Evolutionary conservation across 331 rosid species (phyloP), one percentile per base, ranked within the genome.

Genomic region (Dryas integrifolia): DNA sequence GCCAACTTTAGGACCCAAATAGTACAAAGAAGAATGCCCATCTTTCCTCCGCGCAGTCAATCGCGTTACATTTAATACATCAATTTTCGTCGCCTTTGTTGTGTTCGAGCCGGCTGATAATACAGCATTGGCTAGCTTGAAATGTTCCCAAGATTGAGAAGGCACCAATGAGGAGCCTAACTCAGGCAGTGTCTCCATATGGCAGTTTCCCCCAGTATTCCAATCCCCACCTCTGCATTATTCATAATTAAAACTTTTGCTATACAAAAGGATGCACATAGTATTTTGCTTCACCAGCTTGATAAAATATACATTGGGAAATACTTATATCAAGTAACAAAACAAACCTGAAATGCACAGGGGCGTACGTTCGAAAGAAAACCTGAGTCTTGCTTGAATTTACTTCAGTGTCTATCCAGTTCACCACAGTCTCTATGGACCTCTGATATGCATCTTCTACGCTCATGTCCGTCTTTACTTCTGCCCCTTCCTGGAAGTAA

Each of bases 301-400:
- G 55, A 13, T 44, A 58, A 18, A n/a, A 57, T 13, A 71, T 30
- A 26, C 6, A 5, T 11, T 9, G 9, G 41, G n/a, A 9, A 79
- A 69, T 56, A 49, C 6, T 41, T 5, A 61, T 11, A 44, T 46
- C 10, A 67, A 75, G 78, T 5, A 66, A 65, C 3, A 7, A 48
- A 78, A 70, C 69, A 40, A 74, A 92, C 97, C 96, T 86, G 91
- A 93, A 93, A 87, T 93, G 97, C 38, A 90, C 98, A 0, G 98
- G 97, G 51, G 98, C 87, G 5, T 78, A 93, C 35, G 92, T 82
- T n/a, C 98, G 88, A 77, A 90, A 86, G 87, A 86, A 86, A 51
- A 93, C 92, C 44, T 47, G 91, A 7, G 96, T 90, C 84, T 84
- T 87, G 65, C 51, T 85, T 35, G 87, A 72, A 84, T 87, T 67